Evolutionary conservation across 768 basidiomycete genomes (phyloP).

Genomic region (Strobilomyces confusus): DNA sequence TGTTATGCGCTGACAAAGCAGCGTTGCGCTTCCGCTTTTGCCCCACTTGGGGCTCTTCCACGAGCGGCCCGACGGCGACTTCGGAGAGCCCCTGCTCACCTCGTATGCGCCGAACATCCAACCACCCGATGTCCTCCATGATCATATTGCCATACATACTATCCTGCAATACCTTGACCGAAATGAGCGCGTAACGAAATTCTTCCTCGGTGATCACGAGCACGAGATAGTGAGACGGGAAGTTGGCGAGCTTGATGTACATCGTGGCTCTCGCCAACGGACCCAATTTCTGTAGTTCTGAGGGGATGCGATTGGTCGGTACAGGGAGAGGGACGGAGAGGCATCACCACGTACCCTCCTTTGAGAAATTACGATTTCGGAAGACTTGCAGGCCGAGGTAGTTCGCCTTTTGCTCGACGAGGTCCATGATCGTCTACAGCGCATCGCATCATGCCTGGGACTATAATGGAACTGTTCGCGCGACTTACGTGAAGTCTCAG

Average conservation of each 20-base stretch:
- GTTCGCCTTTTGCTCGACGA: constrained; percentile 80
- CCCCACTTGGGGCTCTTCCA: constrained; percentile 20
- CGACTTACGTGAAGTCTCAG: constrained; percentile 60
- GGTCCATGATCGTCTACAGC: constrained; percentile 77
- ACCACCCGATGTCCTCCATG: constrained; percentile 77
- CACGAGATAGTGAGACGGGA: constrained; percentile 80
- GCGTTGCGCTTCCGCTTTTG: constrained; percentile 31
- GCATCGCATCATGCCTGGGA: background rate
- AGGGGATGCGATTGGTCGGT: background rate
- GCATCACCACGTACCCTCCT: constrained; percentile 46
- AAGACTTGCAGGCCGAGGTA: constrained; percentile 80
- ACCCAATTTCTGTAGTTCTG: constrained; percentile 74
- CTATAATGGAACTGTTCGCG: background rate
- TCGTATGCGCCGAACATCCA: constrained; percentile 67
- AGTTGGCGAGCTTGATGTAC: constrained; percentile 74
- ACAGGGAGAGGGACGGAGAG: background rate
- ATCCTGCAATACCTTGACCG: constrained; percentile 51
- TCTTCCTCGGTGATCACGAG: constrained; percentile 75
- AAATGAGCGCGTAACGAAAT: constrained; percentile 80
- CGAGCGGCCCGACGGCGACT: constrained; percentile 8
- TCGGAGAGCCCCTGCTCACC: constrained; percentile 34
- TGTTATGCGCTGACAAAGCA: background rate
- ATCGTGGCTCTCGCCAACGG: constrained; percentile 55
- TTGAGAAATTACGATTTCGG: constrained; percentile 61
- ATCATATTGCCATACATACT: constrained; percentile 57